Base-by-base conservation (phyloP, 116 monocot species). In the Thalassia testudinum region DNA sequence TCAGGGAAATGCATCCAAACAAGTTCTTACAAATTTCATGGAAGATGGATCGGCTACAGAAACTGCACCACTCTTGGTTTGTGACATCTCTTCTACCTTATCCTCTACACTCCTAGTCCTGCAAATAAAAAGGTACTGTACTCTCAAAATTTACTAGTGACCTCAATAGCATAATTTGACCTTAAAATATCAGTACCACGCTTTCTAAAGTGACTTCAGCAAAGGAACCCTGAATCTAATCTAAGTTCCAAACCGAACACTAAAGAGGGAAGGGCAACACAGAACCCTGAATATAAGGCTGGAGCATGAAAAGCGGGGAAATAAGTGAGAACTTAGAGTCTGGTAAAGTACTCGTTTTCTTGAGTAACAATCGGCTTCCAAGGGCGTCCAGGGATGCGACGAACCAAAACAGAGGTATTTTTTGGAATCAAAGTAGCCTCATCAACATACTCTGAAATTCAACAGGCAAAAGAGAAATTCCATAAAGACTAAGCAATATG, bases 351-450 rank as follows among this genome's bases (percentile, higher is more conserved):
- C 95, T 84, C 81, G 48, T 81, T 75, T 57, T 49, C 69, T 62
- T 78, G 72, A 43, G 97, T 73, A 58, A 89, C 73, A 66, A 89
- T 85, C 44, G 79, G 66, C 75, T 66, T 77, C 56, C 95, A 69
- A 60, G 85, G 85, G 27, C 85, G 75, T 67, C 97, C 97, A 47
- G 97, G 97, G 17, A 97, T 68, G 8, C 97, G 82, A 45, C 97
- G 97, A 68, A 97, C 76, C 70, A 97, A 67, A 50, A 97, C 89
- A 8, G 89, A 89, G 18, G 89, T 97, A 72, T 97, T 97, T 82
- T 80, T 97, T 6, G 97, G 97, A 57, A 97, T 89, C 85, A 97
- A 75, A 10, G 82, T 75, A 28, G 72, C 77, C 67, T 97, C 97
- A 61, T 97, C 89, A 61, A 65, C 75, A 82, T 97, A 97, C 42